phyloP scores from a whole-genome alignment of 139 green algal genomes.

The Chlamydomonas incerta region DNA sequence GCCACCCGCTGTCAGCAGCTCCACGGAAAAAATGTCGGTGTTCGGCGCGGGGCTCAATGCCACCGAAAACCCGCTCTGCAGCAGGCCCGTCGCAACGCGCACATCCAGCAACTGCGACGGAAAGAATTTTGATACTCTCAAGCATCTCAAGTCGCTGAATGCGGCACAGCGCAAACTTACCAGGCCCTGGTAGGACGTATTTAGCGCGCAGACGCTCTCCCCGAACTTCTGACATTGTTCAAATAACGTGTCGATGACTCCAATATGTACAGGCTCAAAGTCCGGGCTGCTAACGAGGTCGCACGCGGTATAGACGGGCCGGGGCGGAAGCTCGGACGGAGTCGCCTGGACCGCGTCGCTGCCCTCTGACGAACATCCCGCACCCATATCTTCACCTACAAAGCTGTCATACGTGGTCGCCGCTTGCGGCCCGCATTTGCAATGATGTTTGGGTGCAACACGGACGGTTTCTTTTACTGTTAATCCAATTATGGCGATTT shows the following conservation, averaged over 20 bases:
- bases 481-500: no score
- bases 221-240: no score
- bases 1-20: background rate
- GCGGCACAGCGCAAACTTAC: background rate
- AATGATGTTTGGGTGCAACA: no score
- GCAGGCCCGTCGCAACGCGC: background rate
- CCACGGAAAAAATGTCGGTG: slow-evolving; percentile 5
- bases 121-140: no score
- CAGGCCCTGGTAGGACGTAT: no score
- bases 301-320: background rate
- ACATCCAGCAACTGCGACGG: background rate
- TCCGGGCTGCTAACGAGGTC: background rate
- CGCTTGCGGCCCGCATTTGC: no score
- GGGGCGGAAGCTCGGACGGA: background rate
- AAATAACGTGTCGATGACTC: background rate
- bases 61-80: background rate
- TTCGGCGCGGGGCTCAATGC: background rate
- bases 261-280: background rate
- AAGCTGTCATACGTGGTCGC: no score
- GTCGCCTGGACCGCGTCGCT: background rate
- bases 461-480: no score
- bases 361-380: background rate
- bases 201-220: background rate
- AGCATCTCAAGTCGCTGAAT: background rate
- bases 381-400: background rate